Conservation (phyloP, 2,329 filamentous ascomycete genomes). For the Fusarium sp. region DNA sequence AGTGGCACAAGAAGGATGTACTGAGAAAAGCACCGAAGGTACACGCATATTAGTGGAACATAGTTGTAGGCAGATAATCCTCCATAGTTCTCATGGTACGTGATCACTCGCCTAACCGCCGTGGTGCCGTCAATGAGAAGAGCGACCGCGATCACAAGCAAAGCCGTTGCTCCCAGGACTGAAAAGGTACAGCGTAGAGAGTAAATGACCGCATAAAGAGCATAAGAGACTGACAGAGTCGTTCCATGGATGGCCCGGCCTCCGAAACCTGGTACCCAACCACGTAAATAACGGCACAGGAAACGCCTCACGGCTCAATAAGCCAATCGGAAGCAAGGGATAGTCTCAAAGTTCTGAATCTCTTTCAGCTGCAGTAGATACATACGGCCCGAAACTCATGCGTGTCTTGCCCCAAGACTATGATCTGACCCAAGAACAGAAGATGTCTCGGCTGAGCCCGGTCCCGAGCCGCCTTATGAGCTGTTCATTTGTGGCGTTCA, state of each 20-base stretch:
- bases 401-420: background rate
- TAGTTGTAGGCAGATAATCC: background rate
- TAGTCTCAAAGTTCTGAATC: no score
- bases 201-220: no score
- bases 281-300: background rate
- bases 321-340: background rate
- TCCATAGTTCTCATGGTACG: background rate
- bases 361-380: background rate
- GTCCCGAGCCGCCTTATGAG: background rate
- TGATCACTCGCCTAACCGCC: background rate
- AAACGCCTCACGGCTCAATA: background rate
- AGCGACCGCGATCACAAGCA: rapidly evolving
- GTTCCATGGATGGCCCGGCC: background rate
- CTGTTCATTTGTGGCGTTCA: background rate
- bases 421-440: background rate
- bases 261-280: background rate
- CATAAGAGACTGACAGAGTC: no score
- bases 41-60: background rate
- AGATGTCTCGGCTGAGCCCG: background rate
- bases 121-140: background rate
- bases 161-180: rapidly evolving
- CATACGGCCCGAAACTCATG: background rate
- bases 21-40: background rate
- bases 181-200: rapidly evolving
- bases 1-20: background rate